These are phyloP conservation scores for Botrytis pseudocinerea DNA, from an alignment of 2,329 filamentous ascomycete genomes.

Conservation along the genomic window DNA sequence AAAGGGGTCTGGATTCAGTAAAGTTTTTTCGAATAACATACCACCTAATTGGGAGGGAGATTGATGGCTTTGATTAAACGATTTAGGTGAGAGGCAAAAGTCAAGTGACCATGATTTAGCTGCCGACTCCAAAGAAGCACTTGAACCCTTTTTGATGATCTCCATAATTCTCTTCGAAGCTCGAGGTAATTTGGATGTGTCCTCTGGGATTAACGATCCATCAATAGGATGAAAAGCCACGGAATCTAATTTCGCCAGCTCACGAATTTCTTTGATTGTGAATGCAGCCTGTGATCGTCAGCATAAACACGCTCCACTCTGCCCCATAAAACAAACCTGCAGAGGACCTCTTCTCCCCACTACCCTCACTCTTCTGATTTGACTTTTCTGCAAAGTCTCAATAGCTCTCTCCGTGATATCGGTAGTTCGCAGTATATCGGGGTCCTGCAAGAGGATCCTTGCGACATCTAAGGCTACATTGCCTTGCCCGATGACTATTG, in stretches of 20 bases:
- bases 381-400: slow-evolving; percentile 69
- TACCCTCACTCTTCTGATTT: slow-evolving; percentile 77
- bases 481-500: slow-evolving; percentile 87
- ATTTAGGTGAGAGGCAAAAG: slow-evolving; percentile 77
- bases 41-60: slow-evolving; percentile 54
- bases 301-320: slow-evolving; percentile 11
- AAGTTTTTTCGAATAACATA: slow-evolving; percentile 66
- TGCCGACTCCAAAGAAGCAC: slow-evolving; percentile 47
- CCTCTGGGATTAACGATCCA: slow-evolving; percentile 62
- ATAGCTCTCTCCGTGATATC: slow-evolving; percentile 88
- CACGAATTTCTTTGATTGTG: slow-evolving; percentile 90
- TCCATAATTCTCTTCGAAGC: slow-evolving; percentile 77
- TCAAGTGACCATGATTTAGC: slow-evolving; percentile 79
- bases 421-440: slow-evolving; percentile 73
- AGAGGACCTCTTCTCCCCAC: slow-evolving; percentile 86
- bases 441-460: slow-evolving; percentile 75
- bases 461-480: slow-evolving; percentile 96
- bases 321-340: slow-evolving; percentile 58
- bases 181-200: slow-evolving; percentile 70
- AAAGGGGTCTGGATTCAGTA: slow-evolving; percentile 56
- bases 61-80: slow-evolving; percentile 54
- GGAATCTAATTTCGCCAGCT: slow-evolving; percentile 74
- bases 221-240: slow-evolving; percentile 74
- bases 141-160: slow-evolving; percentile 74
- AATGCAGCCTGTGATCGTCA: slow-evolving; percentile 68